Conservation (phyloP, 345 rosid species). For the Sonneratia caseolaris region DNA sequence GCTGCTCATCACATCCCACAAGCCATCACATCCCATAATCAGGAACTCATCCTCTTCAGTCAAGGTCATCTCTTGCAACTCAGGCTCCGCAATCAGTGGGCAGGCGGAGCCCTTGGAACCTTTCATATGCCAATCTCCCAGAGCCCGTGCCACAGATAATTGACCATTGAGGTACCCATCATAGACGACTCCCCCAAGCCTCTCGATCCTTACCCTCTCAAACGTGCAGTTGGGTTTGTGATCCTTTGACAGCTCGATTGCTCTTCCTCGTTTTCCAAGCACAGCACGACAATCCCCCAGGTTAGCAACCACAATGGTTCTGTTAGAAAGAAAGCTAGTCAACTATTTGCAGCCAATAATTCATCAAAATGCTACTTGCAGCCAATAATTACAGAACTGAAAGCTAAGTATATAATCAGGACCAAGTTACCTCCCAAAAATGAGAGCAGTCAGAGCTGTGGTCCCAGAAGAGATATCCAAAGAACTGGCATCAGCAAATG, state of each 20-base stretch:
- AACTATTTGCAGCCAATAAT: background rate
- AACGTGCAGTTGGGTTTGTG: conserved; percentile 77
- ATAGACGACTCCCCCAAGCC: conserved; percentile 80
- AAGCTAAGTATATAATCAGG: background rate
- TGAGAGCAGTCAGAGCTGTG: conserved; percentile 75
- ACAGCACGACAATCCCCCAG: conserved; percentile 99
- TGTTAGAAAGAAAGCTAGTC: conserved; percentile 15
- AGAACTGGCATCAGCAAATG: conserved; percentile 74
- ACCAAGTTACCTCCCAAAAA: conserved; percentile 54
- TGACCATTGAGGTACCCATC: conserved; percentile 98
- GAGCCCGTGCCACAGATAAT: conserved; percentile 89
- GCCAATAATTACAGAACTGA: background rate
- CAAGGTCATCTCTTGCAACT: conserved; percentile 55
- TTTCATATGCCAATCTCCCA: conserved; percentile 99
- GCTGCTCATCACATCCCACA: conserved; percentile 99
- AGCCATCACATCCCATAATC: conserved; percentile 93
- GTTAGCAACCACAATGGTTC: conserved; percentile 76
- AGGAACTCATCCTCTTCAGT: conserved; percentile 91
- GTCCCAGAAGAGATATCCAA: conserved; percentile 96
- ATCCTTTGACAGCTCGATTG: conserved; percentile 83
- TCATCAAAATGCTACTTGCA: background rate
- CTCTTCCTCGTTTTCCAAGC: conserved; percentile 81
- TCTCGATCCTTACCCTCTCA: conserved; percentile 77
- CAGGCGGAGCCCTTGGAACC: conserved; percentile 78
- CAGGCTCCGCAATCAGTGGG: conserved; percentile 88